Evolutionary conservation across 495 filamentous ascomycete genomes (phyloP), one percentile per base, ranked within the genome.

Genomic region (Hypoxylon intermedium): DNA sequence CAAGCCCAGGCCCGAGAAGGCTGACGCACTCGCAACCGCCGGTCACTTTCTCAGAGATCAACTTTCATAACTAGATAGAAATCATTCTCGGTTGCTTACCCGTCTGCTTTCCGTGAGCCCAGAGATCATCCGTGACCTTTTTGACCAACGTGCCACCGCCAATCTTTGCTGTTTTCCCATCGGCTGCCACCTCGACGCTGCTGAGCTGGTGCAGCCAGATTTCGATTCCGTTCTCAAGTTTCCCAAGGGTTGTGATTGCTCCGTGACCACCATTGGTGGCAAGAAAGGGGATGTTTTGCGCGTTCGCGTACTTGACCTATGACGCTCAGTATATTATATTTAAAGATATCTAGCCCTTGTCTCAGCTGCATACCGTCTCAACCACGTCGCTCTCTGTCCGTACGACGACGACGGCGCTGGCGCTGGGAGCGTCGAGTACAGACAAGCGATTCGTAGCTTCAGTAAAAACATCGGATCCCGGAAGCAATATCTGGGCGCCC

Each of bases 11-110:
- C 1, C 82, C 82, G 0, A 81, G 52, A 6, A 73, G 47, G 21
- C 79, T 74, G 9, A 79, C 77, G 54, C 82, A 85, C 41, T 80
- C 74, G 19, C 78, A 82, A 9, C 67, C 72, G 15, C 80, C 79
- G n/a, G 36, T 38, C 36, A 38, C 36, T 38, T 2, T 9, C 13
- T n/a, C 9, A 6, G 36, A 38, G 15, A 12, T 38, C 13, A 38
- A 15, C 36, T 5, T 38, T 7, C 13, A 38, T 2, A 1, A 2
- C 18, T 6, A 9, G 18, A 18, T 16, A 15, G 1, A 4, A 13
- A 2, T 6, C n/a, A 19, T 19, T 6, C 6, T 6, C 18, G 15
- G 7, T 2, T 9, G 7, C 65, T 41, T 18, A 71, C 74, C 68
- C 23, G 77, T 72, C 55, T 75, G 72, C 43, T 76, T 76, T 4